Evolutionary conservation across 2,329 filamentous ascomycete genomes (phyloP), one percentile per base, ranked within the genome.

Genomic region (Akanthomyces muscarius): DNA sequence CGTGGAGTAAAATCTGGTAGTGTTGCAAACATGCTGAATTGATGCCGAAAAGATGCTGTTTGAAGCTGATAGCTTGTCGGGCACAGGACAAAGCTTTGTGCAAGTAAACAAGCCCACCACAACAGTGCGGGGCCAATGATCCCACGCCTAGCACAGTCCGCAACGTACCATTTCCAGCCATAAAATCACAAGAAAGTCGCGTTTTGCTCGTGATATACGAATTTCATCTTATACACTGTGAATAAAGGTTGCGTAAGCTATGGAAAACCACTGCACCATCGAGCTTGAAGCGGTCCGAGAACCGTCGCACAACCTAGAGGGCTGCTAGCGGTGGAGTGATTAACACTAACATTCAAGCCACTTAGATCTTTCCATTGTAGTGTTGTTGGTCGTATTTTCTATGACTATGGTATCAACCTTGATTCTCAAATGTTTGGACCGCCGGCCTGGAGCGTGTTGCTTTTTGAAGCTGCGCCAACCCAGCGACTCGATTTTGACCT

Each of bases 1-100:
- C 86, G 86, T 57, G 89, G 89, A 21, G 86, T 84, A 42, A 61
- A 61, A 14, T 61, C 58, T 10, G 58, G 58, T 14, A 61, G 41
- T 28, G 38, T 61, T 16, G 48, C 38, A 45, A 53, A 61, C 58
- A 61, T 61, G 36, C 38, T 28, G 38, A 21, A 52, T 60, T 33
- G 56, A 60, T 51, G 56, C 58, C 28, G 23, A 8, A 10, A 28
- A 33, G 36, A 54, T 44, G 48, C 56, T 57, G 55, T 47, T 18
- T 51, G 30, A 14, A 60, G 56, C 45, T 21, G 8, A 42, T 38
- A 47, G 42, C n/a, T 48, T 44, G 55, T 5, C 11, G 33, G 23
- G 38, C 28, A 14, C 10, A 50, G 42, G 30, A 38, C 23, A 13
- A 21, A 50, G 56, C 56, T 60, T 47, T 11, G 30, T 13, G 54